Conservation (phyloP, 345 rosid species). For the Anastatica hierochuntica region DNA sequence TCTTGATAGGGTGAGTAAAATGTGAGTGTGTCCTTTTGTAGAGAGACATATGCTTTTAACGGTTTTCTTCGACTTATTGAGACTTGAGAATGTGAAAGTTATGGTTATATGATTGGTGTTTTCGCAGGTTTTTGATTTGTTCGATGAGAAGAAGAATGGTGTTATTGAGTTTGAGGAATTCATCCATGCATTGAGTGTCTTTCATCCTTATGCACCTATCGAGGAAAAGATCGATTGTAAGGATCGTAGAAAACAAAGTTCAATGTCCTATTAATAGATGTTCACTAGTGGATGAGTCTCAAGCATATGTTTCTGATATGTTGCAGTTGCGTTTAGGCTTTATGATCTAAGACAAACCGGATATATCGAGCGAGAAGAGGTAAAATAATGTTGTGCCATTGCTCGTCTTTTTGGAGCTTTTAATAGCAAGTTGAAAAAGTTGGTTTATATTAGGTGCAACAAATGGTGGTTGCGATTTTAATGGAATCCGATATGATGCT, state of each 20-base stretch:
- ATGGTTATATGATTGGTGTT: neutral
- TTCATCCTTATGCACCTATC: constrained; percentile 66
- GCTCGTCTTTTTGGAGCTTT: neutral
- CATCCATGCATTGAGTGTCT: constrained; percentile 57
- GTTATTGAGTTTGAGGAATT: constrained; percentile 89
- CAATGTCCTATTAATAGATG: neutral
- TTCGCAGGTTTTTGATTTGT: constrained; percentile 66
- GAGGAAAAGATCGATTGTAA: constrained; percentile 80
- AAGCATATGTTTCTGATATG: neutral
- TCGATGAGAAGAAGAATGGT: constrained; percentile 79
- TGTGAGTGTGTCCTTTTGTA: too few relatives aligned
- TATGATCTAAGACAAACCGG: constrained; percentile 87
- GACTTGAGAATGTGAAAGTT: constrained; percentile 21
- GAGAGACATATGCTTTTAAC: too few relatives aligned
- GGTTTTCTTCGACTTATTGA: neutral
- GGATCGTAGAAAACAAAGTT: constrained; percentile 21
- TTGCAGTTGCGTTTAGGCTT: constrained; percentile 81
- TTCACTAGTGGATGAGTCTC: neutral
- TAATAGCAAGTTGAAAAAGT: too few relatives aligned
- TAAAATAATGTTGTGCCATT: constrained; percentile 17
- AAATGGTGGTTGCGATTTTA: constrained; percentile 71
- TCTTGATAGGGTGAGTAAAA: constrained; percentile 77
- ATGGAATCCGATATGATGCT: constrained; percentile 51
- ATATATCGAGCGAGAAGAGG: constrained; percentile 77
- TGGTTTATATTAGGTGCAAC: constrained; percentile 54